A percentile compares a stretch with the other conserved stretches of the same genome.
Conservation (phyloP, 352 stramenopile genomes). For the Pythium dissotocum region DNA sequence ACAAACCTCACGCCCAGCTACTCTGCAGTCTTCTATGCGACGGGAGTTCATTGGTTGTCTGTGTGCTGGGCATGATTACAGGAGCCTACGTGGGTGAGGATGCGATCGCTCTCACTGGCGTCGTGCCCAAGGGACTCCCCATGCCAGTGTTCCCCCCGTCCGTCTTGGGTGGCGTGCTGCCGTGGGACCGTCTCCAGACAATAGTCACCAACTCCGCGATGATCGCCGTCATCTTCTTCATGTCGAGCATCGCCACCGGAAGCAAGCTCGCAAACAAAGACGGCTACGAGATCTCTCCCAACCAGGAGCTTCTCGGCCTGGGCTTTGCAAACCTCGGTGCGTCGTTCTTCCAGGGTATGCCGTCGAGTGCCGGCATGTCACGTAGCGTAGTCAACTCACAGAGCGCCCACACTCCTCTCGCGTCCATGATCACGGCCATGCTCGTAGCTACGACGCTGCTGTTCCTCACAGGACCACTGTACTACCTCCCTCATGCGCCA, state of each 20-base stretch:
- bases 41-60: slow-evolving; percentile 77
- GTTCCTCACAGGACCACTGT: slow-evolving; percentile 86
- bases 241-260: slow-evolving; percentile 90
- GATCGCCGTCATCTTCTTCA: slow-evolving; percentile 92
- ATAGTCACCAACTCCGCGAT: slow-evolving; percentile 75
- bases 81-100: slow-evolving; percentile 63
- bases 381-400: slow-evolving; percentile 92
- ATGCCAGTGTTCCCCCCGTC: slow-evolving; percentile 46
- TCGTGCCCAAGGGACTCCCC: slow-evolving; percentile 76
- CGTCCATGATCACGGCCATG: slow-evolving; percentile 85
- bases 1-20: slow-evolving; percentile 36
- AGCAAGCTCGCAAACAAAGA: slow-evolving; percentile 84
- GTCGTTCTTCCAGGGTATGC: slow-evolving; percentile 90
- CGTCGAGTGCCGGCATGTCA: slow-evolving; percentile 88
- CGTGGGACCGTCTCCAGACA: slow-evolving; percentile 48
- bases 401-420: slow-evolving; percentile 84
- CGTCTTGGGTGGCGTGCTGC: slow-evolving; percentile 43
- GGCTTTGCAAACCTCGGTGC: slow-evolving; percentile 90
- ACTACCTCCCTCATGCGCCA: slow-evolving; percentile 87
- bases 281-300: slow-evolving; percentile 77
- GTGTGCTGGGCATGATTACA: slow-evolving; percentile 65
- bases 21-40: slow-evolving; percentile 52
- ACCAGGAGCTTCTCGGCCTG: slow-evolving; percentile 90
- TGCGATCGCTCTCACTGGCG: slow-evolving; percentile 70
- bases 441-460: slow-evolving; percentile 90